These are phyloP conservation scores for Phytophthora meadii DNA, from an alignment of 352 stramenopile species.

Conservation along the genomic window DNA sequence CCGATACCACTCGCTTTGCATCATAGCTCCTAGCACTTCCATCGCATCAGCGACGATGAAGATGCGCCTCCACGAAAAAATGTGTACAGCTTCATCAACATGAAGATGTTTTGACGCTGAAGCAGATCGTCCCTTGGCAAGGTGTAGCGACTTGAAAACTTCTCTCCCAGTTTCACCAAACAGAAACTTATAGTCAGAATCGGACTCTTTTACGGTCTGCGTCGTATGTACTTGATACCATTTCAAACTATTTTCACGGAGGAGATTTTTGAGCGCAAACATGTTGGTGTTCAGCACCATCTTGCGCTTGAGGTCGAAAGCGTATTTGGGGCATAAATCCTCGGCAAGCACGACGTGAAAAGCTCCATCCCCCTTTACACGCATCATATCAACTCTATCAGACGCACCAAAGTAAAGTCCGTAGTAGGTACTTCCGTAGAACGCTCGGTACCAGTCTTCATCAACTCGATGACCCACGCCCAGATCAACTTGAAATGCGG, in stretches of 20 bases:
- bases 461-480: conserved; percentile 18
- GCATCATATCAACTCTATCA: conserved; percentile 31
- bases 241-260: conserved; percentile 21
- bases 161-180: conserved; percentile 28
- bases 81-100: conserved; percentile 15
- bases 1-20: conserved; percentile 50
- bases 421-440: conserved; percentile 35
- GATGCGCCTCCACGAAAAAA: conserved; percentile 25
- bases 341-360: conserved; percentile 32
- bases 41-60: conserved; percentile 30
- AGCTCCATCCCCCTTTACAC: conserved; percentile 29
- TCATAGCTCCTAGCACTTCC: conserved; percentile 37
- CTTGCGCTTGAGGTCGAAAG: conserved; percentile 28
- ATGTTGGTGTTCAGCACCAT: conserved; percentile 37
- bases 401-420: conserved; percentile 24
- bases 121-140: conserved; percentile 9
- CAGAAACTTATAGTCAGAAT: conserved; percentile 24
- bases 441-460: conserved; percentile 34
- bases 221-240: conserved; percentile 40
- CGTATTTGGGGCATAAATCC: conserved; percentile 39
- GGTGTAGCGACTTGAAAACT: conserved; percentile 11
- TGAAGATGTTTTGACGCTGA: background rate
- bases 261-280: conserved; percentile 33
- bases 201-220: conserved; percentile 26
- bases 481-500: conserved; percentile 18